Conservation (phyloP, 2,329 filamentous ascomycete species). For the Laburnicola sp. region DNA sequence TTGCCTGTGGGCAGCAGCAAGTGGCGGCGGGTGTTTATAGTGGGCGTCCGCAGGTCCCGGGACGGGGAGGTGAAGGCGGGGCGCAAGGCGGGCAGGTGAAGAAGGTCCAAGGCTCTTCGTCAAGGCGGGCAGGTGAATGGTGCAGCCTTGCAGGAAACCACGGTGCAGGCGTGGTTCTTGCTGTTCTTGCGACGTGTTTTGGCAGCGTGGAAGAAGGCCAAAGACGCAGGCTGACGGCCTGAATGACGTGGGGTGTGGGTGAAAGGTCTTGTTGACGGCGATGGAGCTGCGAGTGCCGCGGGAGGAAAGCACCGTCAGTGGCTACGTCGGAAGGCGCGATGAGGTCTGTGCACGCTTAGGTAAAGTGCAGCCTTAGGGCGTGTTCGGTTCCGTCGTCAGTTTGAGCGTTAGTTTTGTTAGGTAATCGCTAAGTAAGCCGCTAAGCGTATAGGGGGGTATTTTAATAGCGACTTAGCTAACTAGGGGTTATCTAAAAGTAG, state of each 20-base stretch:
- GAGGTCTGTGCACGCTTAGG: neutral
- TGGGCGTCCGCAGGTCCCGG: slow-evolving; percentile 6
- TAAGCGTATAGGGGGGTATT: neutral
- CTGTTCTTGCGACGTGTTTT: slow-evolving; percentile 16
- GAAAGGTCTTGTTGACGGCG: slow-evolving; percentile 13
- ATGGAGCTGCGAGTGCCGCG: slow-evolving; percentile 11
- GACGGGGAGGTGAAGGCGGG: slow-evolving; percentile 8
- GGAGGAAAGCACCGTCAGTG: slow-evolving; percentile 5
- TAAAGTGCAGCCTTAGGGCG: no score
- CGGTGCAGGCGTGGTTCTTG: slow-evolving; percentile 45
- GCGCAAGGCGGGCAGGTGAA: neutral
- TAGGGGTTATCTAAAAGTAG: no score
- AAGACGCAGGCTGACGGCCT: slow-evolving; percentile 14
- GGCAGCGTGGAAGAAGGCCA: slow-evolving; percentile 14
- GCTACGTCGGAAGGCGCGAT: slow-evolving; percentile 2
- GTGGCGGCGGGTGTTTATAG: neutral
- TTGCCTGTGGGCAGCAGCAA: neutral
- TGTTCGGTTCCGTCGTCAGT: no score
- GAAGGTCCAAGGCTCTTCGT: slow-evolving; percentile 18
- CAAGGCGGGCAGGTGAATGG: slow-evolving; percentile 19
- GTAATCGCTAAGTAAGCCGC: no score
- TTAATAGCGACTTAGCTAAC: no score
- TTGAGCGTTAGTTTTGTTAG: no score
- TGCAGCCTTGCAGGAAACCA: slow-evolving; percentile 28
- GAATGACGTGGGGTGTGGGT: slow-evolving; percentile 3